Conservation (phyloP, 139 green algal genomes). For the Chlamydomonas schloesseri region DNA sequence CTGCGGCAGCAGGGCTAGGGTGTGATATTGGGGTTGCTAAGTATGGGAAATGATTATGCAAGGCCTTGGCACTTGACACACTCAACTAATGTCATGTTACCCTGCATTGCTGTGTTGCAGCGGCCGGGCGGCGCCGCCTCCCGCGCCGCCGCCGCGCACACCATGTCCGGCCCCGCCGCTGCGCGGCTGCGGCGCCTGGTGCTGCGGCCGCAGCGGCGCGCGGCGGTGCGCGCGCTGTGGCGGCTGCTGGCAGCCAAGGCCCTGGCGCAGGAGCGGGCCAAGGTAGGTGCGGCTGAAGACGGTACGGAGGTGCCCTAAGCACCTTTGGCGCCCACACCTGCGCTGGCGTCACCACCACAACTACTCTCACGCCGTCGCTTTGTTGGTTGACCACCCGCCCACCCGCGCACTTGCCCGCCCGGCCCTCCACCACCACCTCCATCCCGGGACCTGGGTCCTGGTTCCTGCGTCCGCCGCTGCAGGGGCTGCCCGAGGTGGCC, state of each 20-base stretch:
- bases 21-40: too few species aligned
- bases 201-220: neutral
- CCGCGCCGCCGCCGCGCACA: neutral
- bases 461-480: neutral
- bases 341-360: neutral
- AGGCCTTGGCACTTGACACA: too few species aligned
- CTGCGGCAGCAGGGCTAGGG: neutral
- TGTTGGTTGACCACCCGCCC: too few species aligned
- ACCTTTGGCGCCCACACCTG: too few species aligned
- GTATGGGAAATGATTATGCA: too few species aligned
- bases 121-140: too few species aligned
- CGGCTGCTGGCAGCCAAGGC: neutral
- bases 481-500: conserved; percentile 24
- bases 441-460: too few species aligned
- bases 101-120: neutral
- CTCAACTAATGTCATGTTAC: too few species aligned
- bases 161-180: neutral
- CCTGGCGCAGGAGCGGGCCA: conserved; percentile 2
- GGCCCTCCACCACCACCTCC: too few species aligned
- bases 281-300: neutral
- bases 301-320: too few species aligned
- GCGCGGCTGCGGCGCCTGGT: conserved; percentile 10
- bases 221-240: neutral
- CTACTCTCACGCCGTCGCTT: neutral
- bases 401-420: too few species aligned